phyloP scores from a whole-genome alignment of 768 basidiomycete genomes.

The Galerina marginata region DNA sequence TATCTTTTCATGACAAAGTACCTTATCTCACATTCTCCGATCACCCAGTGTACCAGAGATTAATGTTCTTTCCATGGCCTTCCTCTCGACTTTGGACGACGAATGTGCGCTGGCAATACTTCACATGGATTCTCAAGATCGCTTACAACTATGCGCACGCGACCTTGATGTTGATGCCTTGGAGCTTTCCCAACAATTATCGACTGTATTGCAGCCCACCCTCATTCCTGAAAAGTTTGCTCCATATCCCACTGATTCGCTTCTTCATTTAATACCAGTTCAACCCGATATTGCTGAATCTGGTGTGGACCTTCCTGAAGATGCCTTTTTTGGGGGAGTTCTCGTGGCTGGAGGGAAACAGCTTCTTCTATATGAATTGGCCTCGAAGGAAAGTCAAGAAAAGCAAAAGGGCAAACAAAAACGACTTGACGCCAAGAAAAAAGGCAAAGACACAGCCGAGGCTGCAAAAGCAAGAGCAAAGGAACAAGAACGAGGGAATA shows the following conservation, averaged over 20 bases:
- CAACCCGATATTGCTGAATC: constrained; percentile 33
- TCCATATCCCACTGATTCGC: constrained; percentile 44
- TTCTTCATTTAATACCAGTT: constrained; percentile 48
- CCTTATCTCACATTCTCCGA: constrained; percentile 2
- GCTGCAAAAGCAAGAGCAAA: constrained; percentile 55
- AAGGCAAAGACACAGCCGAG: constrained; percentile 47
- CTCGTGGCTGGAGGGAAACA: constrained; percentile 72
- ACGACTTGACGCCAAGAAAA: constrained; percentile 56
- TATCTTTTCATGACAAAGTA: constrained; percentile 1
- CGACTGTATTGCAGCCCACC: constrained; percentile 56
- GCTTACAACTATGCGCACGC: constrained; percentile 67
- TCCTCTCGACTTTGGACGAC: constrained; percentile 53
- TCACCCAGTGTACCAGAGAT: constrained; percentile 61
- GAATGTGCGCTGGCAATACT: constrained; percentile 68
- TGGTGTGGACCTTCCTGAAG: constrained; percentile 35
- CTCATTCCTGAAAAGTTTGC: constrained; percentile 55
- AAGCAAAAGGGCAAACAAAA: constrained; percentile 62
- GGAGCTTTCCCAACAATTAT: constrained; percentile 56
- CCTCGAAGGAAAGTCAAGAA: constrained; percentile 49
- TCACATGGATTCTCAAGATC: constrained; percentile 64
- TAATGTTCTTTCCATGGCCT: constrained; percentile 70
- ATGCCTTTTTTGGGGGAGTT: constrained; percentile 63
- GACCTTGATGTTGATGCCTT: constrained; percentile 53
- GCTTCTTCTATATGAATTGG: constrained; percentile 65
- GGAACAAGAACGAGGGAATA: constrained; percentile 58